Evolutionary conservation across 176 grass and related monocot genomes (phyloP).

Genomic region (Hordeum vulgare): MorexV3_pseudomolecules_assembly NC_058524.1:16244632-16245131

Average conservation of each 20-base stretch:
- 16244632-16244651: background rate
- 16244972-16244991: background rate
- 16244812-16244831: background rate
- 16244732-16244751: background rate
- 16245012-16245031: background rate
- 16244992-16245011: background rate
- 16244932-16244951: background rate
- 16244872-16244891: background rate
- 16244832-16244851: background rate
- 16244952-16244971: background rate
- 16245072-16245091: background rate
- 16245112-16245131: conserved; percentile 73
- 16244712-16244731: background rate
- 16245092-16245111: background rate
- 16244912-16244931: background rate
- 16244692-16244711: background rate
- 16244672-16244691: background rate
- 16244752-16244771: background rate
- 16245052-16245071: background rate
- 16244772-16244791: background rate
- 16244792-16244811: background rate
- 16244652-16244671: background rate
- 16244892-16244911: background rate
- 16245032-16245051: background rate
- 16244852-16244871: background rate